Evolutionary conservation across 1,139 yeast species (phyloP), one percentile per base, ranked within the genome.

Genomic region (Scheffersomyces stambukii): DNA sequence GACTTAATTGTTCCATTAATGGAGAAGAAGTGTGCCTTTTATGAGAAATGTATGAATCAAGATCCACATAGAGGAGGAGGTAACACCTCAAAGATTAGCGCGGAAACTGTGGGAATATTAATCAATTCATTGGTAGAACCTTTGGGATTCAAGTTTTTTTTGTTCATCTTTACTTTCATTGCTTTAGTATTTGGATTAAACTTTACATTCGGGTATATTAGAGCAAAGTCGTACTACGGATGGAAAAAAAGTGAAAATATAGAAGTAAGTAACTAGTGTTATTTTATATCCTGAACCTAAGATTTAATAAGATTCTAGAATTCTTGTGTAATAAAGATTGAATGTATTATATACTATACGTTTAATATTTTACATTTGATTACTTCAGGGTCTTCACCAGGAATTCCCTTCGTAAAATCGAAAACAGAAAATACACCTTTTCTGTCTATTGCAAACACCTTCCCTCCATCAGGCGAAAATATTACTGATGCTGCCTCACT

Each of bases 351-450:
- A n/a, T n/a, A n/a, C 23, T 31, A 36, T 17, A 50, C 45, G 32
- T 53, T 64, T 9, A 77, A 58, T 23, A 77, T 70, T 47, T 77
- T 80, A 54, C 93, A 80, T 50, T 82, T 77, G 11, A 84, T 74
- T 8, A 84, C 81, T n/a, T 83, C 88, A n/a, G 74, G 73, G 43
- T 77, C 81, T 40, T 75, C 78, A 4, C 73, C 72, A 1, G 93
- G 91, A 9, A 78, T 57, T 4, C 94, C 96, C 31, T 88, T 89
- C 10, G 94, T 84, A 54, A 86, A 89, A 53, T 89, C 96, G 46
- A 83, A 85, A 14, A 86, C 74, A 41, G 78, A 77, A 28, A 88
- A 61, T 1, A 76, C 56, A 0, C 96, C 96, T 45, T 82, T 84
- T 23, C 96, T 63, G 53, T 89, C 97, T 8, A 86, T 70, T 4